phyloP scores from a whole-genome alignment of 2,329 filamentous ascomycete species.

The Pseudocercospora fuligena region DNA sequence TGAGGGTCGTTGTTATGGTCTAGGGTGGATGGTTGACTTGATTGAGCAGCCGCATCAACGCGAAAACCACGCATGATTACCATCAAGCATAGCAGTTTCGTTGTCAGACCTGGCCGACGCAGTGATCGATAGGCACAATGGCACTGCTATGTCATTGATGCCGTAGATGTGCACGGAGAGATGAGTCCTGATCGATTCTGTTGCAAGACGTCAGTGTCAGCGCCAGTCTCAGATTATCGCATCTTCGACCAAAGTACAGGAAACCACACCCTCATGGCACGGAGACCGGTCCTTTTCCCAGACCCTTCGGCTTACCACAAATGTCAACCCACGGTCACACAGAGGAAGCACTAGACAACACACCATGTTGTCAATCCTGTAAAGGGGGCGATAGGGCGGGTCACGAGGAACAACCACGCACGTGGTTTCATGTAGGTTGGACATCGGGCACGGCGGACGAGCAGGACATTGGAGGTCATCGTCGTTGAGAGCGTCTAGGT shows the following conservation, averaged over 20 bases:
- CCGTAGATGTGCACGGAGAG: neutral
- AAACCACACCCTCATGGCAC: neutral
- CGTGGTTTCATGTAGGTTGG: constrained; percentile 1
- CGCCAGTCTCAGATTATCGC: neutral
- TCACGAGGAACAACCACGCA: constrained; percentile 5
- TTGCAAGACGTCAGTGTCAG: neutral
- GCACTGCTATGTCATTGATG: neutral
- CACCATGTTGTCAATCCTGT: neutral
- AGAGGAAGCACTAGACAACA: neutral
- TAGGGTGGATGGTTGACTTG: neutral
- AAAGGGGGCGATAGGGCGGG: neutral
- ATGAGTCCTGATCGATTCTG: neutral
- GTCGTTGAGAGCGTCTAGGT: neutral
- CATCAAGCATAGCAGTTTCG: neutral
- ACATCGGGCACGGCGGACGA: neutral
- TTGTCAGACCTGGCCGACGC: neutral
- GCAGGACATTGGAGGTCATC: neutral
- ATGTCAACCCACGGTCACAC: neutral
- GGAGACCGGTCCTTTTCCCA: neutral
- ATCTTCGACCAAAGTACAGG: neutral
- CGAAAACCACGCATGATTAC: neutral
- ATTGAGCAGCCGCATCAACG: neutral
- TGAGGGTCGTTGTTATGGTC: neutral
- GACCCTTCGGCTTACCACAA: neutral
- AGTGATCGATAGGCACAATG: neutral